phyloP scores from a whole-genome alignment of 371 early-diverging fungal genomes.

The Rhizopus microsporus region DNA sequence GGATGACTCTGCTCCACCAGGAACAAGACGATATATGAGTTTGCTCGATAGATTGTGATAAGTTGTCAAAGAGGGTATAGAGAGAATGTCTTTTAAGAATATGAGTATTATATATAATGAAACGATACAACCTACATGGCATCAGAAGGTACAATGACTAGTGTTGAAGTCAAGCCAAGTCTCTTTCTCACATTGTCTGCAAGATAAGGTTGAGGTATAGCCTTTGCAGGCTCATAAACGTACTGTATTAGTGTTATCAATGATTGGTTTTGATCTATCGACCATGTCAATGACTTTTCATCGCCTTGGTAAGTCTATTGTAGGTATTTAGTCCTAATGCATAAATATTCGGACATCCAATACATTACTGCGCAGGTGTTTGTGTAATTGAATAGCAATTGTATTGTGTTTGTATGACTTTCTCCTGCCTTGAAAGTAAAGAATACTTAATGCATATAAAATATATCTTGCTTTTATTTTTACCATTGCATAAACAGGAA shows the following conservation, averaged over 20 bases:
- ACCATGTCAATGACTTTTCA: slow-evolving; percentile 23
- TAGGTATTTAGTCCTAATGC: too few species aligned
- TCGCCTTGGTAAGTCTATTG: slow-evolving; percentile 20
- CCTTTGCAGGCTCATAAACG: background rate
- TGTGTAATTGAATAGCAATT: slow-evolving; percentile 15
- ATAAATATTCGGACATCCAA: background rate
- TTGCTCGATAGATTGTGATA: background rate
- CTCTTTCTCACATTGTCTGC: slow-evolving; percentile 17
- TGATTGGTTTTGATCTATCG: slow-evolving; percentile 10
- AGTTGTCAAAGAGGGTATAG: background rate
- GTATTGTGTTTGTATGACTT: slow-evolving; percentile 18
- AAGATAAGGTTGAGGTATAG: background rate
- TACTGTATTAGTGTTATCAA: slow-evolving; percentile 21
- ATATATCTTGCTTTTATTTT: background rate
- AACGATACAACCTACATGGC: slow-evolving; percentile 8
- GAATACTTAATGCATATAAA: background rate
- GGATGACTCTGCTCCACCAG: slow-evolving; percentile 25
- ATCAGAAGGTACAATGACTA: slow-evolving; percentile 19
- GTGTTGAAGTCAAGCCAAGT: slow-evolving; percentile 22
- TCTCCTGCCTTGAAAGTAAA: slow-evolving; percentile 17
- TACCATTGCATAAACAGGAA: slow-evolving; percentile 25
- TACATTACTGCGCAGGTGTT: slow-evolving; percentile 16
- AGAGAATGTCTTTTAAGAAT: too few species aligned
- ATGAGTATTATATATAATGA: too few species aligned
- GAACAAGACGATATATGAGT: background rate